Percentiles rank a stretch among this genome's conserved stretches.
These are phyloP conservation scores for Globisporangium spiculum DNA, from an alignment of 352 stramenopile genomes.

Conservation along the genomic window DNA sequence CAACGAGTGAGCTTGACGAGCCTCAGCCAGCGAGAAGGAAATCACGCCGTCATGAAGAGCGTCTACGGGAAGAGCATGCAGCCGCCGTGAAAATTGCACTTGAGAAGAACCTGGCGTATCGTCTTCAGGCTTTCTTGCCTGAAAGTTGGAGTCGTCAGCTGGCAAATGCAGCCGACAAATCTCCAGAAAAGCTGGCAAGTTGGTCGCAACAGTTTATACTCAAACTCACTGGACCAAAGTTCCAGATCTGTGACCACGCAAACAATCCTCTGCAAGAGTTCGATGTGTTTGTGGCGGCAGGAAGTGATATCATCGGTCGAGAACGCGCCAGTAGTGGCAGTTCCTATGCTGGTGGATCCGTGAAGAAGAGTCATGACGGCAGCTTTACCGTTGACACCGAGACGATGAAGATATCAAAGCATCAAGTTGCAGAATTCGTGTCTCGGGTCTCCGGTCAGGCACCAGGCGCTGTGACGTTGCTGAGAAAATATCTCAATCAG, in stretches of 20 bases:
- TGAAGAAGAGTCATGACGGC: neutral
- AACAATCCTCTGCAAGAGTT: constrained; percentile 16
- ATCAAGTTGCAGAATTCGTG: constrained; percentile 20
- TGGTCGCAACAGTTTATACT: constrained; percentile 30
- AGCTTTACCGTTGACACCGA: neutral
- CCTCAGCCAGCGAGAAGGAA: constrained; percentile 41
- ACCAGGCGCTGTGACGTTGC: neutral
- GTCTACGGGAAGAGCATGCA: constrained; percentile 64
- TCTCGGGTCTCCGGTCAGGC: neutral
- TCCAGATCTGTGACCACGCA: constrained; percentile 25
- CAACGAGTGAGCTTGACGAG: constrained; percentile 26
- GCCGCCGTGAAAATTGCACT: constrained; percentile 53
- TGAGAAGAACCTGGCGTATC: constrained; percentile 62
- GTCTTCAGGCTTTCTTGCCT: constrained; percentile 44
- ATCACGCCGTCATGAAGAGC: constrained; percentile 62
- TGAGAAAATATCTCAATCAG: constrained; percentile 47
- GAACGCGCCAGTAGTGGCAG: neutral
- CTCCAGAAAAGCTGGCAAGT: constrained; percentile 9
- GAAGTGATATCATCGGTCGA: constrained; percentile 2
- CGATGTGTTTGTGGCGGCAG: constrained; percentile 20
- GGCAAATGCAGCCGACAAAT: constrained; percentile 10
- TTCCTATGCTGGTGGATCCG: neutral
- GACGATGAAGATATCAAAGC: constrained; percentile 11
- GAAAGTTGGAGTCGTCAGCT: constrained; percentile 8
- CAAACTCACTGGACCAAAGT: constrained; percentile 27